Percentiles rank a stretch among this genome's conserved stretches.
Conservation (phyloP, 169 alveolate genomes). For the Ophryocystis elektroscirrha region DNA sequence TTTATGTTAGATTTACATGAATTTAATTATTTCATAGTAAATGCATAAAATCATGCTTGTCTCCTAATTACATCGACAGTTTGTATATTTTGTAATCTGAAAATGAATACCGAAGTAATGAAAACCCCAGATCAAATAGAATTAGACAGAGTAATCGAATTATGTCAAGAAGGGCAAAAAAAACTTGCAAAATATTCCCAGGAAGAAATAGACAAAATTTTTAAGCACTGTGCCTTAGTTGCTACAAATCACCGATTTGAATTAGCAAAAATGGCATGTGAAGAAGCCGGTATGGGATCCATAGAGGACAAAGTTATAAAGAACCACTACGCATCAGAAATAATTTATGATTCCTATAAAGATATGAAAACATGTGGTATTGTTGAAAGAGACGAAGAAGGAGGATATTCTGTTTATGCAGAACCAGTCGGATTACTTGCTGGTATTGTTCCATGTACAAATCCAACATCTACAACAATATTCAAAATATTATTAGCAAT, state of each 20-base stretch:
- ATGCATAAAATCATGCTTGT: too few species aligned
- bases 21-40: too few species aligned
- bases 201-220: constrained; percentile 18
- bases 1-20: too few species aligned
- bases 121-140: too few species aligned
- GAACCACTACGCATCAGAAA: constrained; percentile 21
- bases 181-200: too few species aligned
- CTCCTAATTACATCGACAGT: too few species aligned
- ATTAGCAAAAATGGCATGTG: constrained; percentile 15
- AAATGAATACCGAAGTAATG: too few species aligned
- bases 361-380: constrained; percentile 22
- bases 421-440: constrained; percentile 25
- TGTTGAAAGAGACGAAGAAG: constrained; percentile 16
- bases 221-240: constrained; percentile 16
- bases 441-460: constrained; percentile 22
- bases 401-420: constrained; percentile 20
- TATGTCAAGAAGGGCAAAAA: too few species aligned
- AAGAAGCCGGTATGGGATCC: constrained; percentile 23
- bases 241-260: constrained; percentile 16
- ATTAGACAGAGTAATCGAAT: too few species aligned
- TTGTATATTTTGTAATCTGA: too few species aligned
- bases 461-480: constrained; percentile 27
- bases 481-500: constrained; percentile 17
- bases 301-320: constrained; percentile 18
- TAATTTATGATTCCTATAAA: constrained; percentile 13